Conservation (phyloP, 169 alveolate species). For the Plasmodium falciparum region DNA sequence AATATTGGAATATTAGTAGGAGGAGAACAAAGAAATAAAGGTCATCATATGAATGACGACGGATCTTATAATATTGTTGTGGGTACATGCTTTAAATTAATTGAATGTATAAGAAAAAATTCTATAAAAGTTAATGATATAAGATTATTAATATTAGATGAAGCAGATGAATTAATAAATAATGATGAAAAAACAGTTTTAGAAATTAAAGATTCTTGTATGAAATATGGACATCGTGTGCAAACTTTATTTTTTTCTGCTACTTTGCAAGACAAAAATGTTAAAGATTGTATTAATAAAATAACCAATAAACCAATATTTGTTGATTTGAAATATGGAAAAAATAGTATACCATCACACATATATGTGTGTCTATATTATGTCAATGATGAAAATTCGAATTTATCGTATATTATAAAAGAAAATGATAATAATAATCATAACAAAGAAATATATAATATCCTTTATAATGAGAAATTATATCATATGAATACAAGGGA, state of each 20-base stretch:
- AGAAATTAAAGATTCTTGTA: slow-evolving; percentile 44
- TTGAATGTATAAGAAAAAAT: slow-evolving; percentile 41
- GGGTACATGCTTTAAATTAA: slow-evolving; percentile 59
- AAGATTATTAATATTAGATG: slow-evolving; percentile 75
- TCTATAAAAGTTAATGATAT: slow-evolving; percentile 39
- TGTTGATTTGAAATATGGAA: slow-evolving; percentile 79
- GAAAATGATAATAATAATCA: neutral
- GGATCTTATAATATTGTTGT: slow-evolving; percentile 28
- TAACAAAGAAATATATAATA: slow-evolving; percentile 14
- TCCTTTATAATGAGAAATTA: slow-evolving; percentile 57
- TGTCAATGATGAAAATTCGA: slow-evolving; percentile 31
- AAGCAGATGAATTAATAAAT: slow-evolving; percentile 79
- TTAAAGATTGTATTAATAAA: slow-evolving; percentile 68
- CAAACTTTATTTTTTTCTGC: slow-evolving; percentile 80
- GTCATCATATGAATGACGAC: slow-evolving; percentile 49
- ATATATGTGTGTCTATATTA: slow-evolving; percentile 77
- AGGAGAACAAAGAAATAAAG: slow-evolving; percentile 81
- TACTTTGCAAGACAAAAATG: slow-evolving; percentile 77
- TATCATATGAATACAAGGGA: slow-evolving; percentile 31
- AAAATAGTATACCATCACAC: slow-evolving; percentile 73
- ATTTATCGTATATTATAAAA: neutral
- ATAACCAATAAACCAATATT: slow-evolving; percentile 76
- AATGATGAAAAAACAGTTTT: slow-evolving; percentile 57
- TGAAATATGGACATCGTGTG: slow-evolving; percentile 44
- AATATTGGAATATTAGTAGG: slow-evolving; percentile 84